Percentiles rank a stretch among this genome's conserved stretches.
Evolutionary conservation across 345 rosid species (phyloP).

Genomic region (Eutrema japonicum): DNA sequence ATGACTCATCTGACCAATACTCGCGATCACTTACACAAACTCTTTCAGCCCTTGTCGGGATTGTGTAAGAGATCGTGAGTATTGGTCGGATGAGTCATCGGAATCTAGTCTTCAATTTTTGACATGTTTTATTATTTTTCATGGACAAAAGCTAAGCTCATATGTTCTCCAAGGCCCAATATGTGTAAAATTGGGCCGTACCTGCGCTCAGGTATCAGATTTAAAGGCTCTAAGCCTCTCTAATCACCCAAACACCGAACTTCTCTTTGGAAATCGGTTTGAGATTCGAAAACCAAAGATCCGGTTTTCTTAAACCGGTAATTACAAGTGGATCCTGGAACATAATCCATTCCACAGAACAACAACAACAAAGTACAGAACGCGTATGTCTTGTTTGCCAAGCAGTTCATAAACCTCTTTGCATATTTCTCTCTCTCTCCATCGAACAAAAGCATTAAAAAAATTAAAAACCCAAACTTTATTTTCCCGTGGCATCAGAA

Average conservation of each 20-base stretch:
- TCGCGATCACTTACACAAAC: too few species aligned
- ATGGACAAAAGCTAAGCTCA: background rate
- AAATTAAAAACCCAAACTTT: constrained; percentile 3
- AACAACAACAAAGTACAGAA: background rate
- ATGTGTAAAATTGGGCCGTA: background rate
- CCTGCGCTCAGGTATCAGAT: background rate
- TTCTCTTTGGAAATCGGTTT: background rate
- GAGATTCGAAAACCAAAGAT: background rate
- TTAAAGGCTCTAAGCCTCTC: background rate
- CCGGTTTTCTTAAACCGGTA: background rate
- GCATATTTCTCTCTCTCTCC: constrained; percentile 7
- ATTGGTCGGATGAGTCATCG: too few species aligned
- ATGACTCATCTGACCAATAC: too few species aligned
- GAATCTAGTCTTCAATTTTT: background rate
- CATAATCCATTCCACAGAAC: background rate
- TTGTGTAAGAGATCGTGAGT: too few species aligned
- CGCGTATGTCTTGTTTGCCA: constrained; percentile 16
- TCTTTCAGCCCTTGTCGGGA: too few species aligned
- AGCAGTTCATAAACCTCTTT: background rate
- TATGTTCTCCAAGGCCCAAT: background rate
- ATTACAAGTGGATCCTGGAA: background rate
- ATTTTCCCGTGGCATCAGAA: background rate
- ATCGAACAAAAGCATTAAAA: background rate
- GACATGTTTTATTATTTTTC: background rate
- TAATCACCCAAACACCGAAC: background rate